These are phyloP conservation scores for Cairneyella variabilis DNA, from an alignment of 495 filamentous ascomycete genomes.

Conservation along the genomic window DNA sequence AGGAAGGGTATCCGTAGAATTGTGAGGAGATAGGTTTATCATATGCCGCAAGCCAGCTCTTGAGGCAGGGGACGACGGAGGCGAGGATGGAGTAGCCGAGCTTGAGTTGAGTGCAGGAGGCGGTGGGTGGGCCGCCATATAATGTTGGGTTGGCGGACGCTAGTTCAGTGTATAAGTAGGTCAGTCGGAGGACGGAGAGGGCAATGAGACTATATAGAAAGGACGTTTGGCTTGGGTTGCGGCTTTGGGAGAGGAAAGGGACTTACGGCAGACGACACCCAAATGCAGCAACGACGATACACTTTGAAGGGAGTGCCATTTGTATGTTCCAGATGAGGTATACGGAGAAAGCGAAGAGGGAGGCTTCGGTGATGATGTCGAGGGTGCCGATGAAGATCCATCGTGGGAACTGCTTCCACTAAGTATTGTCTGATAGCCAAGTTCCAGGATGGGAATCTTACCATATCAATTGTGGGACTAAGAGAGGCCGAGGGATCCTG, in stretches of 20 bases:
- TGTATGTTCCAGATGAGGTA: slow-evolving; percentile 15
- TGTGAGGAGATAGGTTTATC: slow-evolving; percentile 15
- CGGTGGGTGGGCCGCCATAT: slow-evolving; percentile 20
- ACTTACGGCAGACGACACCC: slow-evolving; percentile 12
- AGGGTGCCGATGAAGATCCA: slow-evolving; percentile 8
- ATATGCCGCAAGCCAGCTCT: slow-evolving; percentile 44
- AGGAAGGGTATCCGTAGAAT: neutral
- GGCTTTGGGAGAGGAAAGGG: neutral
- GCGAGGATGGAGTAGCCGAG: slow-evolving; percentile 40
- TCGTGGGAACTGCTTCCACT: slow-evolving; percentile 2
- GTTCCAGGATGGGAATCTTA: too few species aligned
- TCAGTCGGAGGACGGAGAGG: slow-evolving; percentile 1
- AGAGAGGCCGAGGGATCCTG: too few species aligned
- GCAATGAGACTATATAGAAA: slow-evolving; percentile 6
- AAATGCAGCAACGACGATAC: slow-evolving; percentile 12
- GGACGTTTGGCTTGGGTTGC: neutral
- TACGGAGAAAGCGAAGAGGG: slow-evolving; percentile 10
- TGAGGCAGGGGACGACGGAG: slow-evolving; percentile 43
- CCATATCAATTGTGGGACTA: too few species aligned
- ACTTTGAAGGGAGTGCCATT: slow-evolving; percentile 9
- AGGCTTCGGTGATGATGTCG: slow-evolving; percentile 9
- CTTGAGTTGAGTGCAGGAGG: slow-evolving; percentile 38
- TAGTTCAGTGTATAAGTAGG: slow-evolving; percentile 2
- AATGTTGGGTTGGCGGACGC: slow-evolving; percentile 1
- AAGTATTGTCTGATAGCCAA: too few species aligned